phyloP scores from a whole-genome alignment of 306 rosid genomes.

The Betula pendula region DNA sequence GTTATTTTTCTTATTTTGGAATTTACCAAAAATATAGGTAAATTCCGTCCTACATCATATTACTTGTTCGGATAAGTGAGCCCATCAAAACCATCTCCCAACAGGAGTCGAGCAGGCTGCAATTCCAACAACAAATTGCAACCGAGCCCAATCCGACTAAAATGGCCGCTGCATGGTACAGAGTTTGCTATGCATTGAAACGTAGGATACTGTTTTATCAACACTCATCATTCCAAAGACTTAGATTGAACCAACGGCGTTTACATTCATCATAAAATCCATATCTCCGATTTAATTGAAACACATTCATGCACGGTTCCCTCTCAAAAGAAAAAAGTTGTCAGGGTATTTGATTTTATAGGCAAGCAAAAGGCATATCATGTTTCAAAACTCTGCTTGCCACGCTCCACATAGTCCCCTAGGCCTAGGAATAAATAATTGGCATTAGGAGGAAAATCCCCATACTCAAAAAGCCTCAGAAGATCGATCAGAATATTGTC shows the following conservation, averaged over 20 bases:
- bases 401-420: constrained; percentile 48
- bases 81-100: no score
- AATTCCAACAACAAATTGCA: no score
- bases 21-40: no score
- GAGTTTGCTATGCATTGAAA: no score
- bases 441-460: constrained; percentile 46
- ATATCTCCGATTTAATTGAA: constrained; percentile 42
- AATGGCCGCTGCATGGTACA: no score
- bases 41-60: no score
- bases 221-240: constrained; percentile 44
- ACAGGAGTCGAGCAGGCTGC: no score
- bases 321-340: constrained; percentile 47
- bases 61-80: no score
- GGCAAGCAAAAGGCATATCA: constrained; percentile 47
- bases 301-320: constrained; percentile 46
- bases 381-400: constrained; percentile 46
- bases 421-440: constrained; percentile 41
- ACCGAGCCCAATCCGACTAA: no score
- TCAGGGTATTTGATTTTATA: constrained; percentile 44
- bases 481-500: constrained; percentile 48
- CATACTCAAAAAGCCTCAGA: constrained; percentile 44
- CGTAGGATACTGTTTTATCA: no score
- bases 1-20: no score
- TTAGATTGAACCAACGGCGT: constrained; percentile 44
- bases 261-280: constrained; percentile 48